Percentiles rank a stretch among this genome's conserved stretches.
phyloP scores from a whole-genome alignment of 2,329 filamentous ascomycete species.

The Cryphonectria nitschkei region DNA sequence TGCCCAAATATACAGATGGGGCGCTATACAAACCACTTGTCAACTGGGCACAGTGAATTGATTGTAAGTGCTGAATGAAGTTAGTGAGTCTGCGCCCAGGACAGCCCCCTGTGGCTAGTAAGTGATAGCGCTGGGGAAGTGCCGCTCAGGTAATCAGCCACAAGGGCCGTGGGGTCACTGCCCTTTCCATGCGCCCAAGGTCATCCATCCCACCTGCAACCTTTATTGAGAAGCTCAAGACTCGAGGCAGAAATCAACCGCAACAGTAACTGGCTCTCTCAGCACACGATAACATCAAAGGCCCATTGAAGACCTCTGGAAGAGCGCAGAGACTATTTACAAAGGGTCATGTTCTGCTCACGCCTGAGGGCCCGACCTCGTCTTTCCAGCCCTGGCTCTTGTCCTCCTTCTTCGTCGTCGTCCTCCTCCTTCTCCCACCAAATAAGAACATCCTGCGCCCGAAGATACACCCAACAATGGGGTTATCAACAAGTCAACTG shows the following conservation, averaged over 20 bases:
- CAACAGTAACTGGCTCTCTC: background rate
- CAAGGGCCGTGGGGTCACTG: background rate
- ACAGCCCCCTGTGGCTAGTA: background rate
- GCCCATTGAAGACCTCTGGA: background rate
- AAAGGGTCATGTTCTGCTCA: slow-evolving; percentile 9
- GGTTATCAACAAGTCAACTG: background rate
- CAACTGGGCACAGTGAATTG: background rate
- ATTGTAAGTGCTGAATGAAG: background rate
- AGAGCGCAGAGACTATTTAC: background rate
- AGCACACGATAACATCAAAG: background rate
- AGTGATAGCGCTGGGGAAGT: background rate
- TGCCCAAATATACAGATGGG: no score
- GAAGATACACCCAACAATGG: slow-evolving; percentile 3
- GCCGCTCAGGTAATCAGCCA: background rate
- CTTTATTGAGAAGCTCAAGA: background rate
- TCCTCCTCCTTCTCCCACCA: background rate
- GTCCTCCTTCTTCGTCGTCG: background rate
- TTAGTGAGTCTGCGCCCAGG: background rate
- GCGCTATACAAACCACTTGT: background rate
- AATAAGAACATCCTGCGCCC: background rate
- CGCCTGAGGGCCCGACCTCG: background rate
- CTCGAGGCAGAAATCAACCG: background rate
- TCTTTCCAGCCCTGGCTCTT: background rate
- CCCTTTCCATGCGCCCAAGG: background rate
- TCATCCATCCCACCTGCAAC: background rate